Base-by-base conservation (phyloP, 2,329 filamentous ascomycete genomes). In the Sporothrix brasiliensis region DNA sequence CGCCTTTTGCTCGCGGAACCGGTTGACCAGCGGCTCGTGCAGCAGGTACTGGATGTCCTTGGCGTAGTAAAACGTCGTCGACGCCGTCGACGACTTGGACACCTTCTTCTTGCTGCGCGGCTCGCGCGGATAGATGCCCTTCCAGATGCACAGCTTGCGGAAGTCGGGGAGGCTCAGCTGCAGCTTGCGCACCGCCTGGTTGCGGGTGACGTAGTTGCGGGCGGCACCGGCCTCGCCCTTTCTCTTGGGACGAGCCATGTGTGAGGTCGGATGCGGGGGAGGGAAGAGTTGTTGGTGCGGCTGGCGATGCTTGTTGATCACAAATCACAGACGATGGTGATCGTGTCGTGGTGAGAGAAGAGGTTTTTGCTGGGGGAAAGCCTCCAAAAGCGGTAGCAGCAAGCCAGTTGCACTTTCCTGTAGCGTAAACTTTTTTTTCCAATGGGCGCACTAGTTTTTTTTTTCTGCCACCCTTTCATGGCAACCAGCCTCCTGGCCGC, bases 21-120 rank as follows among this genome's bases (percentile, higher is more conserved):
- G 97, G 77, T 89, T 87, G 71, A 99, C 86, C 6, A 99, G 87
- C 41, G 95, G 96, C 82, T 99, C 95, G 81, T 99, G 95, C 72
- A 98, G 89, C 68, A 99, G 91, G 78, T 97, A 99, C 82, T 98
- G 94, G 76, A 99, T 97, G 80, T 99, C 95, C 84, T 97, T 97
- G 79, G 94, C 83, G 78, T 91, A 91, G 83, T 91, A 91, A 76
- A 98, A 99, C 73, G 95, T 99, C 39, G 94, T 98, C 70, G 91
- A 94, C 73, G 91, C 89, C 49, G 92, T 97, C 34, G 93, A 89
- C 72, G 92, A 93, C 82, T 96, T 97, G 79, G 91, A 92, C 54
- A 92, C 95, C 87, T 97, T 97, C 85, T 97, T 97, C 85, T 93
- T 94, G 84, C 91, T 97, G 78, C 95, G 89, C 74, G 95, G 95